phyloP scores from a whole-genome alignment of 176 grass and related monocot genomes.

The Rhynchospora tenuis region DNA sequence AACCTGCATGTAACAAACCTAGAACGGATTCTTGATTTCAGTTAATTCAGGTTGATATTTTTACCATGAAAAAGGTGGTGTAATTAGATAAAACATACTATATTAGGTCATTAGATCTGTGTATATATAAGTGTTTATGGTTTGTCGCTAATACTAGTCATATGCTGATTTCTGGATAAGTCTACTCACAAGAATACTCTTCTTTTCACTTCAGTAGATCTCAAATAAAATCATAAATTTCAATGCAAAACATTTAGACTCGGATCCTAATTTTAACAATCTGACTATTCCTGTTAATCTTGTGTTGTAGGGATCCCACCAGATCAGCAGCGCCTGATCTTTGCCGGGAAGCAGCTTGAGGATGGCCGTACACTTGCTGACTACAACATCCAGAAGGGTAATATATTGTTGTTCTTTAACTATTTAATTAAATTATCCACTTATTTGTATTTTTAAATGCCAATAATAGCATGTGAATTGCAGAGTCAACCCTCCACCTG shows the following conservation, averaged over 20 bases:
- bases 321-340: constrained; percentile 84
- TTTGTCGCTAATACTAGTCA: background rate
- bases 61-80: too few relatives aligned
- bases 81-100: background rate
- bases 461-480: background rate
- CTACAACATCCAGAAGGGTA: constrained; percentile 90
- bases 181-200: too few relatives aligned
- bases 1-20: background rate
- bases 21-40: background rate
- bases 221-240: too few relatives aligned
- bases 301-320: constrained; percentile 52
- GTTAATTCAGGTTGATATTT: too few relatives aligned
- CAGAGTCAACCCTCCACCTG: constrained; percentile 65
- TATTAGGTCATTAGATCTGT: background rate
- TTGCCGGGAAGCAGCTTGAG: constrained; percentile 72
- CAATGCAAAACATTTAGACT: too few relatives aligned
- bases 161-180: background rate
- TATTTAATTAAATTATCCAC: background rate
- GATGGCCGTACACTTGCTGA: constrained; percentile 71
- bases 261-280: too few relatives aligned
- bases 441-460: background rate
- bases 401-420: background rate
- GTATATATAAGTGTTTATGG: background rate
- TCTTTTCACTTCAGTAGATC: too few relatives aligned
- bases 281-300: too few relatives aligned